Evolutionary conservation across 176 grass and related monocot species (phyloP).

Genomic region (Avena atlantica): DNA sequence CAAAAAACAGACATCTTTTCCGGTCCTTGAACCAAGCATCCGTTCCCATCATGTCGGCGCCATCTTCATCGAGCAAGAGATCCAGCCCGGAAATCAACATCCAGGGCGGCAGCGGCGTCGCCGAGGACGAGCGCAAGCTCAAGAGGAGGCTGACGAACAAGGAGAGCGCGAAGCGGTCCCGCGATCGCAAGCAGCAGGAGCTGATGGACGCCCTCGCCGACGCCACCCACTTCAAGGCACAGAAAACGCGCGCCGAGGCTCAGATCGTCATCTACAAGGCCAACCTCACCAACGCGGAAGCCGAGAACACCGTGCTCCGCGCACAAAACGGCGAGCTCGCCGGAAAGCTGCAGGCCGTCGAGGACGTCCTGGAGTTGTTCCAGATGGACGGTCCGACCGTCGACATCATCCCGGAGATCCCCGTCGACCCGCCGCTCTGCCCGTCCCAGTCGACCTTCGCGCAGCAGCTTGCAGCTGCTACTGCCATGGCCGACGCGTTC

Average conservation of each 20-base stretch:
- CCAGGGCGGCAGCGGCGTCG: neutral
- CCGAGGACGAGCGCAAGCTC: constrained; percentile 61
- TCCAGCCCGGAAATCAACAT: constrained; percentile 55
- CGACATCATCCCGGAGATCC: constrained; percentile 64
- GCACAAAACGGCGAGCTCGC: constrained; percentile 57
- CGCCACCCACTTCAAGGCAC: constrained; percentile 46
- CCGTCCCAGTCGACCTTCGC: constrained; percentile 64
- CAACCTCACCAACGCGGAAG: constrained; percentile 52
- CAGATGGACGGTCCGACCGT: constrained; percentile 55
- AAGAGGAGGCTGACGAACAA: constrained; percentile 84
- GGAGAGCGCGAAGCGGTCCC: constrained; percentile 67
- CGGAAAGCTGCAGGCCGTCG: constrained; percentile 49
- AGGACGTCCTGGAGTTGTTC: constrained; percentile 56
- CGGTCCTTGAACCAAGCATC: neutral
- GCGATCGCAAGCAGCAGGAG: constrained; percentile 67
- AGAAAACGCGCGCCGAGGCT: constrained; percentile 45
- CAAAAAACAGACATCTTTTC: neutral
- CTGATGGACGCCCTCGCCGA: constrained; percentile 58
- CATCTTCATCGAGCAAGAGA: constrained; percentile 36
- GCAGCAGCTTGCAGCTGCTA: constrained; percentile 28
- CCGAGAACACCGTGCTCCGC: constrained; percentile 62
- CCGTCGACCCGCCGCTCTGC: constrained; percentile 57
- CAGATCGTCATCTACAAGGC: constrained; percentile 33
- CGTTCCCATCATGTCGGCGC: constrained; percentile 37
- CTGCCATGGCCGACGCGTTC: constrained; percentile 23